Conservation (phyloP, 305 asterid species). For the Salvia sclarea region DNA sequence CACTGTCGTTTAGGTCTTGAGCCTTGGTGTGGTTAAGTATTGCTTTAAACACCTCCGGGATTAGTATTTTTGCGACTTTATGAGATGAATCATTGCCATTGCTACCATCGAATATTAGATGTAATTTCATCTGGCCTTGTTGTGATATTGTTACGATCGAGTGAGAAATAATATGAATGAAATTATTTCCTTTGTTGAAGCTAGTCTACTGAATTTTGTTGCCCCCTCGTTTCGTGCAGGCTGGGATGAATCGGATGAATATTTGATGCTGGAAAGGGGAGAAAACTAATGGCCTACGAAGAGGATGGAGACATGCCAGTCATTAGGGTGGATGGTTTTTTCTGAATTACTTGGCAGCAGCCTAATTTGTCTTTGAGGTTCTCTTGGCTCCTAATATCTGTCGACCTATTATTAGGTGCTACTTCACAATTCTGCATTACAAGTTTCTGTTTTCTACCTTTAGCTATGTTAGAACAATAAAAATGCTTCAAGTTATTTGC, state of each 20-base stretch:
- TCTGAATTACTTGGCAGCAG: background rate
- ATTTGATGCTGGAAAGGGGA: constrained; percentile 28
- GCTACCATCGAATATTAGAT: background rate
- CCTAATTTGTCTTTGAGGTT: background rate
- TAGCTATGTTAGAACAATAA: background rate
- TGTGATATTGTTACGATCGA: background rate
- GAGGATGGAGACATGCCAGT: constrained; percentile 11
- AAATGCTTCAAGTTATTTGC: background rate
- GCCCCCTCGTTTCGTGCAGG: constrained; percentile 40
- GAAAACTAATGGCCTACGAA: constrained; percentile 10
- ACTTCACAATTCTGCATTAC: constrained; percentile 15
- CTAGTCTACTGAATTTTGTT: constrained; percentile 22
- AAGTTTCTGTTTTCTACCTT: constrained; percentile 13
- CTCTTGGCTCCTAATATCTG: background rate
- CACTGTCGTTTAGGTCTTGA: background rate
- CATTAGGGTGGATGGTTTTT: background rate
- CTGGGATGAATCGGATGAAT: constrained; percentile 40
- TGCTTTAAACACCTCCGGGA: background rate
- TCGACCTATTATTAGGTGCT: constrained; percentile 13
- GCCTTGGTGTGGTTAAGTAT: background rate
- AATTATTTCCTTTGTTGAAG: background rate
- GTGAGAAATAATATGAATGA: background rate
- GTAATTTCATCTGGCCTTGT: constrained; percentile 13
- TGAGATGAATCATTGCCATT: background rate
- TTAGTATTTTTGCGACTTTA: background rate